Conservation (phyloP, 108 stramenopile genomes). For the Mayamaea pseudoterrestris region DNA sequence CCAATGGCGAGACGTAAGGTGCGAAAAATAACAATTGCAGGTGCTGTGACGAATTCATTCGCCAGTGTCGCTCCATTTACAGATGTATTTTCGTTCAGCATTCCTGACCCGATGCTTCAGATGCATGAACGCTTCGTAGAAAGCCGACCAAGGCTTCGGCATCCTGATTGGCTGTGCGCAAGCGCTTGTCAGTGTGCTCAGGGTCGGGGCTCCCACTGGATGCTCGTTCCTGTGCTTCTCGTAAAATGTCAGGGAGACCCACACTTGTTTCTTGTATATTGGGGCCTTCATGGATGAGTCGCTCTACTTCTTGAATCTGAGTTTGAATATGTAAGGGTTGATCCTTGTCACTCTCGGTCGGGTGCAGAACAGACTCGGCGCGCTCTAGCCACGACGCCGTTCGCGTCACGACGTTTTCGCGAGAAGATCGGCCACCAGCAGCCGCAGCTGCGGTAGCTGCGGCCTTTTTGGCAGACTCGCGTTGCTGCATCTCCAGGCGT, state of each 20-base stretch:
- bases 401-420: conserved; percentile 28
- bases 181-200: conserved; percentile 32
- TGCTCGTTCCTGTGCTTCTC: background rate
- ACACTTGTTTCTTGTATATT: conserved; percentile 38
- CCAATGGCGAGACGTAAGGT: too few relatives aligned
- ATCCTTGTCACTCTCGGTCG: too few relatives aligned
- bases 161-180: conserved; percentile 45
- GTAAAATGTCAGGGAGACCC: conserved; percentile 20
- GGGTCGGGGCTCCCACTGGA: background rate
- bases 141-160: conserved; percentile 69
- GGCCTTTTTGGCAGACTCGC: conserved; percentile 57
- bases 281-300: conserved; percentile 57
- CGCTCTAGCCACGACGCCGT: conserved; percentile 65
- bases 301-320: conserved; percentile 60
- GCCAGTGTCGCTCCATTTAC: too few relatives aligned
- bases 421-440: conserved; percentile 9
- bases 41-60: too few relatives aligned
- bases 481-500: conserved; percentile 62
- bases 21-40: too few relatives aligned
- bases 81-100: too few relatives aligned
- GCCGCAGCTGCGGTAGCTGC: conserved; percentile 54
- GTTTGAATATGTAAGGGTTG: too few relatives aligned
- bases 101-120: conserved; percentile 24
- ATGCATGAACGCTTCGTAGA: conserved; percentile 40
- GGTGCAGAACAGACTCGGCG: conserved; percentile 41